Evolutionary conservation across 2,329 filamentous ascomycete genomes (phyloP).

Genomic region (Atkinsonella texensis): DNA sequence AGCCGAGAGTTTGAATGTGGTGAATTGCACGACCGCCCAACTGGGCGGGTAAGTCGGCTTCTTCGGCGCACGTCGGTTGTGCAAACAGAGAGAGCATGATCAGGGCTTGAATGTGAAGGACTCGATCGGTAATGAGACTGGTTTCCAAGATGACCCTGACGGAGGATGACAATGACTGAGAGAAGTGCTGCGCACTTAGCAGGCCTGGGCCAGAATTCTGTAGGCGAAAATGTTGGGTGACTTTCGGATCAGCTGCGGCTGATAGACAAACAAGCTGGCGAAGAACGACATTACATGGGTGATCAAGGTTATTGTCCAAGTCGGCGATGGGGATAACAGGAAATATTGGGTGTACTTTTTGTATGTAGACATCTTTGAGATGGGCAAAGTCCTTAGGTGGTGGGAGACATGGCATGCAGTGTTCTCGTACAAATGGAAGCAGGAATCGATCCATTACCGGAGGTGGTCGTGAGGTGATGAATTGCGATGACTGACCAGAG

Average conservation of each 20-base stretch:
- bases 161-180: slow-evolving; percentile 33
- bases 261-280: slow-evolving; percentile 44
- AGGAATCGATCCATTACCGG: slow-evolving; percentile 28
- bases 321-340: slow-evolving; percentile 33
- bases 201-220: slow-evolving; percentile 24
- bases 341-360: slow-evolving; percentile 43
- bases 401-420: slow-evolving; percentile 36
- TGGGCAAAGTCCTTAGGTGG: slow-evolving; percentile 32
- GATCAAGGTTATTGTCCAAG: slow-evolving; percentile 18
- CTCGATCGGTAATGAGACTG: slow-evolving; percentile 39
- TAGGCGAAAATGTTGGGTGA: slow-evolving; percentile 32
- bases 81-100: slow-evolving; percentile 45
- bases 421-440: slow-evolving; percentile 29
- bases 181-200: slow-evolving; percentile 35
- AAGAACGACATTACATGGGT: slow-evolving; percentile 30
- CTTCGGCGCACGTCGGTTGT: slow-evolving; percentile 40
- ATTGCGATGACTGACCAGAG: slow-evolving; percentile 21
- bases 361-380: slow-evolving; percentile 33
- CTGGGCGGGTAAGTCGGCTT: slow-evolving; percentile 42
- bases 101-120: slow-evolving; percentile 42
- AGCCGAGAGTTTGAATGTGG: slow-evolving; percentile 41
- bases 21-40: slow-evolving; percentile 42
- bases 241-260: slow-evolving; percentile 36
- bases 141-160: slow-evolving; percentile 39
- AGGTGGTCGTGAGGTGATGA: slow-evolving; percentile 25